Conservation (phyloP, 306 rosid species). For the Lablab purpureus region DNA sequence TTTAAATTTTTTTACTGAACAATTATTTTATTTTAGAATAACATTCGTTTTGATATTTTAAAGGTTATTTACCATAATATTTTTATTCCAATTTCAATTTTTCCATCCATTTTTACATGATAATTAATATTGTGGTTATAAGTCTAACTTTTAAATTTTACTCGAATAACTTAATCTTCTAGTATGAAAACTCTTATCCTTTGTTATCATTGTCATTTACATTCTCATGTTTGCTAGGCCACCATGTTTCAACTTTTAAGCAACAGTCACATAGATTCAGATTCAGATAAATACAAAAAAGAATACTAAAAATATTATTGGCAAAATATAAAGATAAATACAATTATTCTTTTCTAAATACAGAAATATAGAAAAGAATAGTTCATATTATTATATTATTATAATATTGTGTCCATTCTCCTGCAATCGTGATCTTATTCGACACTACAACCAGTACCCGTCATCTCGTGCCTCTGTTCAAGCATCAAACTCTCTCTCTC, state of each 20-base stretch:
- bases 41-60: background rate
- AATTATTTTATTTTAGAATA: background rate
- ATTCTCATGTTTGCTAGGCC: background rate
- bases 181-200: background rate
- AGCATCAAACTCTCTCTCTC: background rate
- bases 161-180: background rate
- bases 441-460: background rate
- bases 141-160: too few species aligned
- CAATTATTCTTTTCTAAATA: background rate
- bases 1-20: background rate
- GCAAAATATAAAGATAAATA: background rate
- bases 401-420: background rate
- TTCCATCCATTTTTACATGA: too few species aligned
- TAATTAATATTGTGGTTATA: too few species aligned
- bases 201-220: background rate
- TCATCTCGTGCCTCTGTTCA: background rate
- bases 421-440: background rate
- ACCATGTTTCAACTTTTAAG: background rate
- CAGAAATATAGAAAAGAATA: background rate
- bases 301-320: background rate
- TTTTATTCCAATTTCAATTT: too few species aligned
- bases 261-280: background rate
- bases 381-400: background rate
- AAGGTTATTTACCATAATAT: too few species aligned
- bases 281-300: background rate